phyloP scores from a whole-genome alignment of 2,329 filamentous ascomycete genomes.

The Raffaelea arxii region DNA sequence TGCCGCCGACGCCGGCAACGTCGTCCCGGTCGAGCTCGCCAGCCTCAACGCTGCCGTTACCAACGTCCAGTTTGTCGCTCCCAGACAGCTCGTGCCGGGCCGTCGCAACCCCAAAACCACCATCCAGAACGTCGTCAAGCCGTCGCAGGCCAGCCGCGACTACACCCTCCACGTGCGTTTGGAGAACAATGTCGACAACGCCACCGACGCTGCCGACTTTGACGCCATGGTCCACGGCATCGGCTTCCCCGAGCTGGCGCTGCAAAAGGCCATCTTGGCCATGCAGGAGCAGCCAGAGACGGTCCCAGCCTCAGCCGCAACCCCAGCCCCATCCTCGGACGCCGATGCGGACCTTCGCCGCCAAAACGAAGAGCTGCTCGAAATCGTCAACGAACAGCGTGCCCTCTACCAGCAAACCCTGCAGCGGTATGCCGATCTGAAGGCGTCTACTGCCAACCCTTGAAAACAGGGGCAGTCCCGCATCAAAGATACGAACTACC shows the following conservation, averaged over 20 bases:
- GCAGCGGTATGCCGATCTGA: slow-evolving; percentile 19
- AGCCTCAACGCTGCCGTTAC: slow-evolving; percentile 75
- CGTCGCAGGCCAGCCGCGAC: slow-evolving; percentile 55
- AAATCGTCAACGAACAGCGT: slow-evolving; percentile 28
- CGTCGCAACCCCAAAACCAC: slow-evolving; percentile 9
- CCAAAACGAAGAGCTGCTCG: slow-evolving; percentile 28
- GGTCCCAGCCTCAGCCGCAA: slow-evolving; percentile 14
- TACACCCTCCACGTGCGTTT: slow-evolving; percentile 61
- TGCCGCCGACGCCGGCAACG: slow-evolving; percentile 2
- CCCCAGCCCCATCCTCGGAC: slow-evolving; percentile 3
- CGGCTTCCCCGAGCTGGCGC: slow-evolving; percentile 35
- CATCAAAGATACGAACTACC: too few species aligned
- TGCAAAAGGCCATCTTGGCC: slow-evolving; percentile 40
- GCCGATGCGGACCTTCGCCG: slow-evolving; percentile 24
- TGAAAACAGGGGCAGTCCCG: too few species aligned
- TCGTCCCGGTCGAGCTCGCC: slow-evolving; percentile 53
- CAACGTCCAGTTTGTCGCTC: slow-evolving; percentile 65
- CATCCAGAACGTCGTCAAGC: slow-evolving; percentile 62
- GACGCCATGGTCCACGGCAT: slow-evolving; percentile 32
- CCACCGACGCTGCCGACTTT: slow-evolving; percentile 24
- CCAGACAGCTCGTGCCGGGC: slow-evolving; percentile 36
- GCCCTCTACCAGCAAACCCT: slow-evolving; percentile 23
- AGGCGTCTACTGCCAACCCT: too few species aligned
- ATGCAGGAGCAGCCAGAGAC: slow-evolving; percentile 25
- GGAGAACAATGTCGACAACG: slow-evolving; percentile 25